Evolutionary conservation across 2,329 filamentous ascomycete genomes (phyloP).

Genomic region (Didymella pomorum): DNA sequence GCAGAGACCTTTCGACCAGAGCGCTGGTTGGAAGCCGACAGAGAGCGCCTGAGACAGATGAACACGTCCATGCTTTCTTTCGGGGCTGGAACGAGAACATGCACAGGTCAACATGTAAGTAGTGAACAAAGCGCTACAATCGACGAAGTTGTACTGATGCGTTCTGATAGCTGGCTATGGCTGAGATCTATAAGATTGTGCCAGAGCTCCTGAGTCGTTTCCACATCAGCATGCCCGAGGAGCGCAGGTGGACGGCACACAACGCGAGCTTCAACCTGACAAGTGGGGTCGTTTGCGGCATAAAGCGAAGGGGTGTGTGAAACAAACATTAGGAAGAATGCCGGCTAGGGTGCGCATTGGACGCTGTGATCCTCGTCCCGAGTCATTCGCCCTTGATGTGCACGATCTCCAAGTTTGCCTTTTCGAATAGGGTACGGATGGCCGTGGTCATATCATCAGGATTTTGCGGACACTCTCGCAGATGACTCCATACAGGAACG

Average conservation of each 20-base stretch:
- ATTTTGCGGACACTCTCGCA: too few species aligned
- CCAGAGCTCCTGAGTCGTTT: conserved; percentile 34
- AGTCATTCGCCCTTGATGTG: too few species aligned
- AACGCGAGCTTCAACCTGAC: conserved; percentile 31
- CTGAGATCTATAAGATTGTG: conserved; percentile 37
- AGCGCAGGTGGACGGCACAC: conserved; percentile 31
- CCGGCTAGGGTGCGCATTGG: too few species aligned
- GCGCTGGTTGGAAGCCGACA: conserved; percentile 53
- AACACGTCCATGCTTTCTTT: conserved; percentile 49
- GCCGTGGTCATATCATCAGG: too few species aligned
- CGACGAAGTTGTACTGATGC: background rate
- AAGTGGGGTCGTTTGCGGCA: conserved; percentile 12
- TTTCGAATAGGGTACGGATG: too few species aligned
- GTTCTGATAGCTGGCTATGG: conserved; percentile 15
- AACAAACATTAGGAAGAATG: too few species aligned
- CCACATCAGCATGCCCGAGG: conserved; percentile 29
- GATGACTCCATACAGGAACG: too few species aligned
- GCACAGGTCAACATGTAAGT: conserved; percentile 43
- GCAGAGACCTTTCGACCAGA: conserved; percentile 55
- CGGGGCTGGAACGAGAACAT: conserved; percentile 46
- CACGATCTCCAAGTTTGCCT: too few species aligned
- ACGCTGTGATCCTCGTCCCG: too few species aligned
- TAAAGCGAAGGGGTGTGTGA: background rate
- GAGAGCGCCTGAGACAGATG: conserved; percentile 28
- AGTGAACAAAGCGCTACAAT: too few species aligned